Conservation (phyloP, 306 rosid species). For the Ceratonia siliqua region DNA sequence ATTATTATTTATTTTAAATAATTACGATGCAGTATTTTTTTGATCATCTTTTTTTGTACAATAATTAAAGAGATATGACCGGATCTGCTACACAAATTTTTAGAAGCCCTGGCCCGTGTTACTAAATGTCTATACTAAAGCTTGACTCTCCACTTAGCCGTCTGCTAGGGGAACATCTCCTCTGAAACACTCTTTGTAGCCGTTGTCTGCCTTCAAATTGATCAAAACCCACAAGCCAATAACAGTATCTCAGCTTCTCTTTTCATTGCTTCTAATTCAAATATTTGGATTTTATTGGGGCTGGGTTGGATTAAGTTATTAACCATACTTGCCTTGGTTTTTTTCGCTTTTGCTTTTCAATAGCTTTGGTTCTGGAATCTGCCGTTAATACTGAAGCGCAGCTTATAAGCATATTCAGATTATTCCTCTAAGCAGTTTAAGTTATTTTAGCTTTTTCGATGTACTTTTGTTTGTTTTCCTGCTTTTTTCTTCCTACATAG, state of each 20-base stretch:
- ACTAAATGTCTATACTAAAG: background rate
- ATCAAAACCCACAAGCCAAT: background rate
- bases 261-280: background rate
- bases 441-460: background rate
- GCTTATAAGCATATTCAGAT: slow-evolving; percentile 24
- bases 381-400: slow-evolving; percentile 14
- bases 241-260: background rate
- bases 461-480: background rate
- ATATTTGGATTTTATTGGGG: background rate
- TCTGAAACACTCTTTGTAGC: slow-evolving; percentile 26
- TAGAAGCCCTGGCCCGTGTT: no score
- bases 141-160: no score
- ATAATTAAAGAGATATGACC: no score
- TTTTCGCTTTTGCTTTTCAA: background rate
- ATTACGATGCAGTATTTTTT: no score
- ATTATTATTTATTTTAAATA: no score
- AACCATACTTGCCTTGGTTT: background rate
- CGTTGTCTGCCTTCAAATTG: slow-evolving; percentile 26
- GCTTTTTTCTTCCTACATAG: background rate
- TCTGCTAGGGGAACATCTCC: no score
- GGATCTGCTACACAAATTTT: no score
- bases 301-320: background rate
- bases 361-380: background rate
- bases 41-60: no score
- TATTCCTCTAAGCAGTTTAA: slow-evolving; percentile 5